Evolutionary conservation across 768 basidiomycete genomes (phyloP).

Genomic region (Tricholoma saponaceum): DNA sequence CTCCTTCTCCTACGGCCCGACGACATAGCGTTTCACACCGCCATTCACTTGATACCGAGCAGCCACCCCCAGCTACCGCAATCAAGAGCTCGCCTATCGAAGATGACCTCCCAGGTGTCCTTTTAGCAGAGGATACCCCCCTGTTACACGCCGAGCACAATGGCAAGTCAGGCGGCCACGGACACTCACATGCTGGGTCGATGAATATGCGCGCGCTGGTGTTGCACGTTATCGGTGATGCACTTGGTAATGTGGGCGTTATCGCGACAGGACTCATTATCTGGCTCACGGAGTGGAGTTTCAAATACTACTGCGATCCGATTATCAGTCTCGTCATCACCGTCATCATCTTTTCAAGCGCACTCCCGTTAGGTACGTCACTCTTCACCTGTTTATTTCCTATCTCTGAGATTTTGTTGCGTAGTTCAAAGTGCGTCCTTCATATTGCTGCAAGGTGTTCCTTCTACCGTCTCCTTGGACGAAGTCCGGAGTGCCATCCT

Average conservation of each 20-base stretch:
- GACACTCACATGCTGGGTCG: slow-evolving; percentile 53
- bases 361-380: slow-evolving; percentile 77
- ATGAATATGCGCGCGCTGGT: slow-evolving; percentile 99
- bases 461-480: slow-evolving; percentile 85
- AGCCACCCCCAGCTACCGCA: background rate
- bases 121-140: slow-evolving; percentile 39
- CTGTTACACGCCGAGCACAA: slow-evolving; percentile 28
- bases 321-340: slow-evolving; percentile 92
- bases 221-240: slow-evolving; percentile 94
- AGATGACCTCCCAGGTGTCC: slow-evolving; percentile 4
- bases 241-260: slow-evolving; percentile 96
- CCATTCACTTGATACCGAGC: slow-evolving; percentile 21
- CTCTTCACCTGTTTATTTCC: background rate
- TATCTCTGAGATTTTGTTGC: background rate
- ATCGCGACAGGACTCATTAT: slow-evolving; percentile 94
- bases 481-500: slow-evolving; percentile 81
- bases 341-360: slow-evolving; percentile 93
- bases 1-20: slow-evolving; percentile 36
- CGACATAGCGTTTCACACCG: slow-evolving; percentile 19
- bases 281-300: slow-evolving; percentile 82
- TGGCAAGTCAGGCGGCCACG: slow-evolving; percentile 21
- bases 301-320: slow-evolving; percentile 92
- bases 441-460: slow-evolving; percentile 93
- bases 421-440: slow-evolving; percentile 87
- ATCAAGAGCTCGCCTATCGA: slow-evolving; percentile 7